A percentile compares a stretch with the other conserved stretches of the same genome.
These are phyloP conservation scores for Suillus ampliporus DNA, from an alignment of 768 basidiomycete genomes.

Conservation along the genomic window DNA sequence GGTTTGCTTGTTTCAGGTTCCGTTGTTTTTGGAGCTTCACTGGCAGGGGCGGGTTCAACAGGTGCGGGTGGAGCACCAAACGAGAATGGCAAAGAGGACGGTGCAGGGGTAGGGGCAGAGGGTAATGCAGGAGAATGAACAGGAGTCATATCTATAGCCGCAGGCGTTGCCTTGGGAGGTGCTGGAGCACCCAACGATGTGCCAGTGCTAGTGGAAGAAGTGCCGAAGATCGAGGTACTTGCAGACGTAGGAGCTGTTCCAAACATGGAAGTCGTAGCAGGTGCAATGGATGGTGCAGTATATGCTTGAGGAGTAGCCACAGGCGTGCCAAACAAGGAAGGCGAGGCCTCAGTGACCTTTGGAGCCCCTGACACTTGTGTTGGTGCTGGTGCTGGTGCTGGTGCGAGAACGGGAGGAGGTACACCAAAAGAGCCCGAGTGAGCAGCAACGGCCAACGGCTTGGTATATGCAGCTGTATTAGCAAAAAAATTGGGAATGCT, in stretches of 20 bases:
- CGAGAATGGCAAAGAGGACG: constrained; percentile 29
- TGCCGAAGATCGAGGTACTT: constrained; percentile 17
- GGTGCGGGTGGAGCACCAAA: constrained; percentile 33
- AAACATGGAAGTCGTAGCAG: constrained; percentile 14
- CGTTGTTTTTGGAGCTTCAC: constrained; percentile 17
- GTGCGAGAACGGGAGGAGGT: constrained; percentile 31
- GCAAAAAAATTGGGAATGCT: constrained; percentile 71
- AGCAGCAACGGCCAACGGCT: constrained; percentile 32
- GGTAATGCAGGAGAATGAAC: constrained; percentile 11
- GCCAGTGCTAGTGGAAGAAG: constrained; percentile 15
- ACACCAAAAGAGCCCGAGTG: constrained; percentile 22
- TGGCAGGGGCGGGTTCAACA: constrained; percentile 22
- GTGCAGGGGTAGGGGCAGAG: constrained; percentile 10
- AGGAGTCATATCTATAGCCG: constrained; percentile 25
- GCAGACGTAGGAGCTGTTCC: constrained; percentile 10
- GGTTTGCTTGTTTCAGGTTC: constrained; percentile 13
- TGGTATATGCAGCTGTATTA: constrained; percentile 52
- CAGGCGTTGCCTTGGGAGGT: constrained; percentile 1
- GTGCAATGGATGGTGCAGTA: constrained; percentile 7
- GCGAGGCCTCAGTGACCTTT: constrained; percentile 16
- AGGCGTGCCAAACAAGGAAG: constrained; percentile 20
- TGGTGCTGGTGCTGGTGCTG: constrained; percentile 14
- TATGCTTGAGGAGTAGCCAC: constrained; percentile 7
- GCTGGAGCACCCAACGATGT: constrained; percentile 17
- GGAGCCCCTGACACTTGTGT: constrained; percentile 7